Base-by-base conservation (phyloP, 768 basidiomycete species). In the Rhizopogon vesiculosus region DNA sequence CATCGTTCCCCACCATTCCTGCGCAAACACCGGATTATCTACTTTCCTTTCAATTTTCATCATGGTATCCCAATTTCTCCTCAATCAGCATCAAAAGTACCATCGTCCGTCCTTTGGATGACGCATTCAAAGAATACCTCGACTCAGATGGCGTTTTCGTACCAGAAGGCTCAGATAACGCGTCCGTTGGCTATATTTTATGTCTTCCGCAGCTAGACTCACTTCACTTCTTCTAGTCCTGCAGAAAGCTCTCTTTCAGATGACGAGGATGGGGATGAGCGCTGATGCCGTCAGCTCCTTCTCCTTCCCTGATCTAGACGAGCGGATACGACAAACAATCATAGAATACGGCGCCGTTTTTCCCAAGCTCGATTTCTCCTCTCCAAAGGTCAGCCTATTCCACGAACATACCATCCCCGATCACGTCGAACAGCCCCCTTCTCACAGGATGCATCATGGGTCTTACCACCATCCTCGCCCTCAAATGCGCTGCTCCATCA, bases 351-450 rank as follows among this genome's bases (percentile, higher is more conserved):
- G 84, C 3, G 87, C 87, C 6, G 87, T 96, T 28, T 98, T 98
- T 68, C 94, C 95, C 0, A 98, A 98, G 72, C 83, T 98, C 54
- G 98, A 97, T 65, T 97, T 95, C 73, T 91, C 93, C 6, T 87
- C 91, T n/a, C 95, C 95, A 13, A 89, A 87, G 75, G 94, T 89
- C 56, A 55, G 77, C 62, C 40, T 63, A 18, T 51, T 42, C 42
- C 35, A 39, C 8, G 25, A 10, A 33, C 3, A 12, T 25, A 25
- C 29, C 9, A 18, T 28, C 13, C 5, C 57, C 4, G 8, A 35
- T 42, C 19, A 49, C 22, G 25, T 42, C 19, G 8, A 19, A 16
- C 43, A 35, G 16, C 15, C 13, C 19, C 45, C 18, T 9, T 39
- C 46, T 44, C n/a, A 16, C 59, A 94, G 93, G 96, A 98, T 62